Conservation (phyloP, 202 grass and related monocot genomes). For the Schoenoplectus tabernaemontani region DNA sequence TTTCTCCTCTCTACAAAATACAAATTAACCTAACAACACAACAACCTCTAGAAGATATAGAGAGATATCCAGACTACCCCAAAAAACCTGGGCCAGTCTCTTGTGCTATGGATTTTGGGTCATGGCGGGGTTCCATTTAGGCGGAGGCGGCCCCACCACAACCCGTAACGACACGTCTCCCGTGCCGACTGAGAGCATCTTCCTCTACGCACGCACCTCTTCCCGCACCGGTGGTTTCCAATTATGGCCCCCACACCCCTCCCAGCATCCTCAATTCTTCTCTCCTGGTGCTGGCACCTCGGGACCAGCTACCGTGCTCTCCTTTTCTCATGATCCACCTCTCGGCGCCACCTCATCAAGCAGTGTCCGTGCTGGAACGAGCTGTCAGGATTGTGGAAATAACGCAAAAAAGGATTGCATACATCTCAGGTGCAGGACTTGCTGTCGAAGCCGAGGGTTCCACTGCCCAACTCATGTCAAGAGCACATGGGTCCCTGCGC, state of each 20-base stretch:
- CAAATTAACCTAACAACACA: conserved; percentile 10
- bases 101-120: conserved; percentile 56
- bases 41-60: not conserved
- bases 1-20: not conserved
- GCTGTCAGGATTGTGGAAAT: conserved; percentile 98
- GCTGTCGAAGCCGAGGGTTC: conserved; percentile 86
- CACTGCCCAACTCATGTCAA: conserved; percentile 88
- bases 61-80: not conserved
- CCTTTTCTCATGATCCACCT: conserved; percentile 19
- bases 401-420: conserved; percentile 96
- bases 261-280: conserved; percentile 59
- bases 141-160: conserved; percentile 36
- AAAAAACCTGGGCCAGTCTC: conserved; percentile 20
- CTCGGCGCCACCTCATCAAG: not conserved
- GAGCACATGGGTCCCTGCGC: conserved; percentile 82
- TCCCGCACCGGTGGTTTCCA: conserved; percentile 69
- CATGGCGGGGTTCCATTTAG: conserved; percentile 85
- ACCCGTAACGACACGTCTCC: conserved; percentile 37
- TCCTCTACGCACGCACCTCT: conserved; percentile 63
- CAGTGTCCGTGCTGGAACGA: conserved; percentile 44
- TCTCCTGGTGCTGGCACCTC: conserved; percentile 35
- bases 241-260: conserved; percentile 78
- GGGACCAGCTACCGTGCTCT: conserved; percentile 7
- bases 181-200: conserved; percentile 55
- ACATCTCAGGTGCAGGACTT: conserved; percentile 83